Conservation (phyloP, 768 basidiomycete genomes). For the Boletus patriciae region DNA sequence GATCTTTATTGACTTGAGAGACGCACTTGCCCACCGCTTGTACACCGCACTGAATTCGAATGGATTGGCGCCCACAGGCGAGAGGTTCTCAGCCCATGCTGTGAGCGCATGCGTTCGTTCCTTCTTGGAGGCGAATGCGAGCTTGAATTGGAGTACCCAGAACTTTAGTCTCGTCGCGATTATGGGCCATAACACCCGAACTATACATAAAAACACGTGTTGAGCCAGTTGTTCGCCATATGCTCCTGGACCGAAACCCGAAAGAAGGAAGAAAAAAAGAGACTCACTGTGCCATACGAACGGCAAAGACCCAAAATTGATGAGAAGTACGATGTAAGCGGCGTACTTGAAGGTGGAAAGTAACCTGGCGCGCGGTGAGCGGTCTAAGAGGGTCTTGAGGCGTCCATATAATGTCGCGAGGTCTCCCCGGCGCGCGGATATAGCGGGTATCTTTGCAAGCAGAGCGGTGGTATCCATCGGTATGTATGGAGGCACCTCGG, state of each 20-base stretch:
- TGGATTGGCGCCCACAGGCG: conserved; percentile 58
- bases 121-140: conserved; percentile 39
- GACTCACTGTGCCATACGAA: conserved; percentile 68
- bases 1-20: background rate
- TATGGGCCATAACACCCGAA: conserved; percentile 55
- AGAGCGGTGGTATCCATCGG: conserved; percentile 1
- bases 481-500: conserved; percentile 15
- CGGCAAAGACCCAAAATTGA: conserved; percentile 63
- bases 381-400: conserved; percentile 4
- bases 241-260: background rate
- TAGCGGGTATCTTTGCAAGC: conserved; percentile 17
- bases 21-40: conserved; percentile 55
- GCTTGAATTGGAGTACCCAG: conserved; percentile 34
- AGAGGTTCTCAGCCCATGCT: conserved; percentile 47
- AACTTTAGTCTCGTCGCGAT: conserved; percentile 36
- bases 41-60: conserved; percentile 45
- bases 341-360: conserved; percentile 20
- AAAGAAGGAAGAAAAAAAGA: background rate
- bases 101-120: conserved; percentile 36
- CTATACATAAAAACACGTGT: conserved; percentile 28
- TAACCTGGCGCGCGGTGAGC: conserved; percentile 1
- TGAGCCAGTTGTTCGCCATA: background rate
- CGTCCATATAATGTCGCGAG: conserved; percentile 1
- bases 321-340: conserved; percentile 45
- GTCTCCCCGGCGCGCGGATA: conserved; percentile 1